phyloP scores from a whole-genome alignment of 768 basidiomycete species.

The Rhodocollybia butyracea region DNA sequence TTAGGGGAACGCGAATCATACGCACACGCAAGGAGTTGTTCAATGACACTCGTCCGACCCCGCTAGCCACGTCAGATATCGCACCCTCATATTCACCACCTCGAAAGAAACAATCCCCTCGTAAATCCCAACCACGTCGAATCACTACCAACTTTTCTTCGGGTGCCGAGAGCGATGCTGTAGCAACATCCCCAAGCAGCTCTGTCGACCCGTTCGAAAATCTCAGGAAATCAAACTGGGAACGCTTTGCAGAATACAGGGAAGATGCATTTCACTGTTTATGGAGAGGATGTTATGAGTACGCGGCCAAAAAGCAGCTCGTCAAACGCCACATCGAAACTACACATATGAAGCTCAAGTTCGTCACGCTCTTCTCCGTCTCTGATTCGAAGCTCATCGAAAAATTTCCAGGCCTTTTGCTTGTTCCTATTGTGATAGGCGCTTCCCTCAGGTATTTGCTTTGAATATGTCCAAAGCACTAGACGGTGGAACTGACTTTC shows the following conservation, averaged over 20 bases:
- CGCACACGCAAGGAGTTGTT: conserved; percentile 16
- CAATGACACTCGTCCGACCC: conserved; percentile 15
- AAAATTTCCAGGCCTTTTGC: conserved; percentile 40
- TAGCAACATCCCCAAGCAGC: neutral
- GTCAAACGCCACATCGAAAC: conserved; percentile 68
- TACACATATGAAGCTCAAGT: conserved; percentile 61
- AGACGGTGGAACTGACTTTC: neutral
- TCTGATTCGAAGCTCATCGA: no score
- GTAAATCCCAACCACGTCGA: neutral
- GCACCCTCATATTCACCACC: neutral
- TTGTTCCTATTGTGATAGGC: conserved; percentile 50
- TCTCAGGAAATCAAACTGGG: neutral
- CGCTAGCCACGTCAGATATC: conserved; percentile 24
- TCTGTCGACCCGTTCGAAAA: neutral
- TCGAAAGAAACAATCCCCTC: neutral
- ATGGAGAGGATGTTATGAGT: conserved; percentile 28
- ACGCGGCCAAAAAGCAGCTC: conserved; percentile 56
- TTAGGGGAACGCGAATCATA: conserved; percentile 15
- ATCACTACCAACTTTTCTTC: neutral
- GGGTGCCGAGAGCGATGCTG: no score
- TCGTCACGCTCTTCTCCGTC: no score
- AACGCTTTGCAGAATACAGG: neutral
- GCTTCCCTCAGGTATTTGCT: conserved; percentile 39
- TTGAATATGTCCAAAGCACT: neutral
- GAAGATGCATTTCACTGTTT: neutral